Base-by-base conservation (phyloP, 352 stramenopile species). In the Pythium graminicola region DNA sequence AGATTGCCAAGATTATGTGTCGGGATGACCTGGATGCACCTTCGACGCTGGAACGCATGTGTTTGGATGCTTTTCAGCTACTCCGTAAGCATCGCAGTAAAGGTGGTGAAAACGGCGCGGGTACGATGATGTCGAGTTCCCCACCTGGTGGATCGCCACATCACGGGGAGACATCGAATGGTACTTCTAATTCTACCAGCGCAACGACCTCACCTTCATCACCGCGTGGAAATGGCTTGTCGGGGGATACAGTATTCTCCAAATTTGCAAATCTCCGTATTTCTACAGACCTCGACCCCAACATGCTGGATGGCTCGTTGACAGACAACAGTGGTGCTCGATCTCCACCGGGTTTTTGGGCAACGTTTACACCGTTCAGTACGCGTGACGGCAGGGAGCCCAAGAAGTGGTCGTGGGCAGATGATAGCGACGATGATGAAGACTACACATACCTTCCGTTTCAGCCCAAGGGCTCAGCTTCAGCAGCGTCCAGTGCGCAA, bases 1-100 rank as follows among this genome's bases (percentile, higher is more conserved):
- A 91, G 6, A 76, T 93, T 28, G 82, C 80, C 51, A 75, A 76
- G 17, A 83, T 91, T 46, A 93, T 93, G 76, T 91, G 80, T 50
- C 75, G 82, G 36, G 82, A 93, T 26, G 81, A 93, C 54, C 36
- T 93, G 33, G 82, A 93, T 40, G 49, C 67, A n/a, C 75, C 69
- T 32, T 93, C 82, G 13, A 64, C 51, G 6, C 54, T 93, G 8
- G 82, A 91, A 52, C 57, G 53, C 11, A 57, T 93, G 39, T 90
- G 75, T 35, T 48, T 84, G 16, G 69, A 89, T n/a, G 79, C 81
- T 13, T 89, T 86, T 38, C 64, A 69, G n/a, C 64, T 89, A 32
- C 45, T 88, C 13, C 66, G 74, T 17, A 54, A 65, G 42, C 60
- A 69, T 24, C 51, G 57, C 20, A 47, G 33, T 16, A 22, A 22